Conservation (phyloP, 2,329 filamentous ascomycete species). For the Diaporthe sp. region DNA sequence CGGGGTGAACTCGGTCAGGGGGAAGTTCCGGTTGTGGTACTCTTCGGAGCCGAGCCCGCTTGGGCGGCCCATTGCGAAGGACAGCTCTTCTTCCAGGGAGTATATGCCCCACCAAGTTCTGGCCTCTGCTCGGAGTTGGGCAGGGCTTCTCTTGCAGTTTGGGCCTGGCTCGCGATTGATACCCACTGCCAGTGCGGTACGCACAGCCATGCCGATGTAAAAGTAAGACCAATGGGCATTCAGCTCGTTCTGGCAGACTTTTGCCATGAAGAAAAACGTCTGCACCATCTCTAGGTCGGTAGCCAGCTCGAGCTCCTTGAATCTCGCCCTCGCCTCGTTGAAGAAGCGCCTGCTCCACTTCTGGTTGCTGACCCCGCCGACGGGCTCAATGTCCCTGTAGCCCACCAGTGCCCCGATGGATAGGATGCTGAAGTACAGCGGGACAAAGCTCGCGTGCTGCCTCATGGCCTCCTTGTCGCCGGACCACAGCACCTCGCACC, state of each 20-base stretch:
- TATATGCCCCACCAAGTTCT: conserved; percentile 62
- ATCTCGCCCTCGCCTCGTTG: conserved; percentile 53
- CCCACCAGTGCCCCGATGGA: conserved; percentile 60
- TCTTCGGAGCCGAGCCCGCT: conserved; percentile 61
- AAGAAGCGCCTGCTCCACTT: conserved; percentile 62
- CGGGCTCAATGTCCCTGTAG: conserved; percentile 55
- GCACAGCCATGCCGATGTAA: conserved; percentile 60
- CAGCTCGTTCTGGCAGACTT: conserved; percentile 63
- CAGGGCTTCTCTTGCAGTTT: conserved; percentile 48
- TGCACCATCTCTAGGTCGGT: conserved; percentile 63
- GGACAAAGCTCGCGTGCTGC: conserved; percentile 54
- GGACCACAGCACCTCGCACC: conserved; percentile 59
- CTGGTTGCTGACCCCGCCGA: conserved; percentile 58
- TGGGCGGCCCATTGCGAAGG: conserved; percentile 61
- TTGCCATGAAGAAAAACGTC: conserved; percentile 60
- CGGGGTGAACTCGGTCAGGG: conserved; percentile 41
- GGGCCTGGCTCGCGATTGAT: conserved; percentile 56
- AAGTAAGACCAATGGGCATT: conserved; percentile 62
- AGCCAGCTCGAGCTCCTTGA: conserved; percentile 55
- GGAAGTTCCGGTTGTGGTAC: conserved; percentile 58
- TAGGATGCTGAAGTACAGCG: conserved; percentile 60
- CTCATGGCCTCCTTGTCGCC: conserved; percentile 41
- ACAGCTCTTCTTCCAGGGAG: conserved; percentile 60
- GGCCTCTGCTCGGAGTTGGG: conserved; percentile 52
- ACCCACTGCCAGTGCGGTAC: conserved; percentile 60